Evolutionary conservation across 2,329 filamentous ascomycete species (phyloP), one percentile per base, ranked within the genome.

Genomic region (Epicoccum nigrum): DNA sequence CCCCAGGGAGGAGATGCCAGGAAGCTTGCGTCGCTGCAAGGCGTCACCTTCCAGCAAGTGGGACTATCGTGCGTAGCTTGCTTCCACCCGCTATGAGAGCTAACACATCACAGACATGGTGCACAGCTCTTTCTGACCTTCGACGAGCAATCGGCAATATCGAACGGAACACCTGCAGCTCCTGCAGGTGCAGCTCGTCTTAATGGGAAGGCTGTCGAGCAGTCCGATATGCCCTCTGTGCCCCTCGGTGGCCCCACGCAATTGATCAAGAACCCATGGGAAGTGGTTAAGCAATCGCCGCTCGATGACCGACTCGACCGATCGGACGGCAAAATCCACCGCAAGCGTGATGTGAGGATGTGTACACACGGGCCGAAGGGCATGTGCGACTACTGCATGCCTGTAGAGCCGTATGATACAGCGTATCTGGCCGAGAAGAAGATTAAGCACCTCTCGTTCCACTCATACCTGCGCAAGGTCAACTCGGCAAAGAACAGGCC

Each of bases 361-460:
- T 99, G 94, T 77, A 87, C 90, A 56, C 94, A 99, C 72, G 93
- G 93, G 1, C 87, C 89, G 43, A 97, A 96, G 76, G 94, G 94
- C 72, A 99, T 99, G 94, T 99, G 94, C 75, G 94, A 99, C 76
- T 95, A 97, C 76, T 99, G 94, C 77, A 96, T 96, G 85, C 95
- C 95, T 0, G 77, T 97, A 42, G 94, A 99, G 68, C 94, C 94
- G 1, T 99, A 96, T 74, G 87, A 95, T 67, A 74, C 88, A n/a
- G 86, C 86, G 48, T 97, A 97, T 65, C 82, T 99, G 15, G 84
- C 85, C 23, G 93, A 99, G 64, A 95, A 93, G 81, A 97, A 97
- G 81, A 97, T 99, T 82, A 99, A 99, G 74, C 96, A 99, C 74
- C 81, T 94, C 21, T 97, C 94, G 0, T 97, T 97, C 76, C 94